Base-by-base conservation (phyloP, 331 rosid species). In the Quercus tomentella region DNA sequence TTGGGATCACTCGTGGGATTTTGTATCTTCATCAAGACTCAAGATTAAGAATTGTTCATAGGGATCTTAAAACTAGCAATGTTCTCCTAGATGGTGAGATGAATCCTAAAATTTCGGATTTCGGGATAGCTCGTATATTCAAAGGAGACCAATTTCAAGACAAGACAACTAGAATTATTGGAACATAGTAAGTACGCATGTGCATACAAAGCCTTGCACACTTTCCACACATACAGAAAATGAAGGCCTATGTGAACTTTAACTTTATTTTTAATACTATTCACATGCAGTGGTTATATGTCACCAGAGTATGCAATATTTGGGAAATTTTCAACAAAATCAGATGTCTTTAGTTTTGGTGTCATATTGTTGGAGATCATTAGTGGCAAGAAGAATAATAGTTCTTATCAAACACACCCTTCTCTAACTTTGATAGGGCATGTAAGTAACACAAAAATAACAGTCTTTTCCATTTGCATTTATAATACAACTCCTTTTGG, bases 1-100 rank as follows among this genome's bases (percentile, higher is more conserved):
- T 78, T 8, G 93, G 88, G 6, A 79, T 86, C 18, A 90, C 82
- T 22, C 43, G 87, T 70, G 90, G 91, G 5, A 57, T 91, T 28
- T 86, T 41, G 4, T 91, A 89, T 77, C 91, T 91, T 54, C 91
- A 87, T 49, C 87, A 86, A 68, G 93, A 89, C 72, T 87, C 88
- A 0, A 80, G 88, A 16, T 41, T 91, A 23, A 91, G 74, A 31
- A 79, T 91, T 56, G 81, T 91, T 14, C 91, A 91, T 4, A 76
- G 89, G 56, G 92, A 87, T 75, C 58, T 89, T 2, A 89, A 91
- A 83, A 62, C 87, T 4, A 89, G 89, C 65, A 91, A 89, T 15
- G 75, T 91, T 54, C 61, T 91, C 28, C 33, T 89, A 8, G 93
- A 91, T 31, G n/a, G n/a, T 4, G 72, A 77, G 35, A 63, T 91